Base-by-base conservation (phyloP, 441 rosid genomes). In the Dalechampia spathulata region DNA sequence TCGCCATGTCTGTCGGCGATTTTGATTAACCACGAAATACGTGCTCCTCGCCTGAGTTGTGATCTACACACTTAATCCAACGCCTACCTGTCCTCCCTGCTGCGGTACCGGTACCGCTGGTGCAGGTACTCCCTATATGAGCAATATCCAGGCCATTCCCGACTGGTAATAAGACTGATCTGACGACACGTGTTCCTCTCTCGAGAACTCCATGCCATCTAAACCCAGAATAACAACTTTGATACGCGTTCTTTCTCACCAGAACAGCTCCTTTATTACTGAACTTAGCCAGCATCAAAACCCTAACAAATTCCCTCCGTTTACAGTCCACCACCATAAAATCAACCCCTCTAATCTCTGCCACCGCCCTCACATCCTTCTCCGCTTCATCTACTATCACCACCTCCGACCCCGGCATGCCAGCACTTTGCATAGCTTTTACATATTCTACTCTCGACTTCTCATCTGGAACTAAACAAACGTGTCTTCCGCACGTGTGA, bases 91-190 rank as follows among this genome's bases (percentile, higher is more conserved):
- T 58, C 52, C 60, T 34, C 30, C 34, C 8, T 8, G 5, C 34
- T 3, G 37, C 55, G 39, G 50, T 69, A 23, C 67, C 72, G 42
- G 73, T 62, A 4, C 1, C 39, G 8, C 13, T 15, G 7, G 27
- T 25, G 3, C 3, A 21, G 0, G 37, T 13, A 23, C 79, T 74
- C 32, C 83, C 84, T 20, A 82, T 61, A 65, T 85, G 78, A 44
- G 74, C 91, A 4, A 90, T 70, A 65, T 85, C 91, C 61, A 90
- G 70, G 9, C 97, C 96, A n/a, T 68, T 66, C 16, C 91, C 94
- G 2, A 87, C 87, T 0, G 96, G 97, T 52, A 87, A 52, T 53
- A 69, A 58, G 71, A 72, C 85, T 0, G 95, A 71, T 52, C 87
- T 76, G 1, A 73, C 85, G 0, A 90, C 82, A 72, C 82, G 86